Evolutionary conservation across 192 early-diverging fungal species (phyloP).

Genomic region (Endogone sp.): DNA sequence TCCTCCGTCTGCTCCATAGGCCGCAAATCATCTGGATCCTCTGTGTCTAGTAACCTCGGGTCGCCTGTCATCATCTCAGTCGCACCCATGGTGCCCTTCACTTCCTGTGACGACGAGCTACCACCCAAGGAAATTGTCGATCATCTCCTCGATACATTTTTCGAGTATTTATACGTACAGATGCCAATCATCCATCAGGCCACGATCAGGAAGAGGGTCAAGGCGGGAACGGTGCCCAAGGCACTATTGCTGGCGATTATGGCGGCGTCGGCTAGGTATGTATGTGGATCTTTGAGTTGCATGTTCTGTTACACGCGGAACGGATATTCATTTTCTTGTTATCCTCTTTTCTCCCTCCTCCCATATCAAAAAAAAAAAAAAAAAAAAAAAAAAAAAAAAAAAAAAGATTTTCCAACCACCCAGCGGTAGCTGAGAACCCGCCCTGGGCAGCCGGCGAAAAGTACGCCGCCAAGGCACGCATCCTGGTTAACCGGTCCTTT

Average conservation of each 20-base stretch:
- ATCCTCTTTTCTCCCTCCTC: too few species aligned
- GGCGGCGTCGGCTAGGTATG: slow-evolving; percentile 43
- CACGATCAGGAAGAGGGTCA: slow-evolving; percentile 39
- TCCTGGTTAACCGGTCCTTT: slow-evolving; percentile 32
- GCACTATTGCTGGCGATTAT: slow-evolving; percentile 42
- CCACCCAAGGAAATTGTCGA: slow-evolving; percentile 41
- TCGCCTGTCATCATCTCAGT: too few species aligned
- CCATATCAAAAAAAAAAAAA: background rate
- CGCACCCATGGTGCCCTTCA: slow-evolving; percentile 3
- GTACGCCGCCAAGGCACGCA: slow-evolving; percentile 42
- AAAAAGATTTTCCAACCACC: slow-evolving; percentile 39
- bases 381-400: slow-evolving; percentile 1
- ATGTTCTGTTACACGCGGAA: too few species aligned
- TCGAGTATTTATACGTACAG: slow-evolving; percentile 37
- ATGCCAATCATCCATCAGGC: slow-evolving; percentile 45
- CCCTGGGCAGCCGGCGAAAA: slow-evolving; percentile 47
- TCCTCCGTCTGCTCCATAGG: too few species aligned
- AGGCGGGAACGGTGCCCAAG: slow-evolving; percentile 35
- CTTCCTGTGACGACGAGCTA: slow-evolving; percentile 7
- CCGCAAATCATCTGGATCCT: too few species aligned
- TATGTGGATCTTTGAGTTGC: too few species aligned
- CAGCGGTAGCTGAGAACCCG: slow-evolving; percentile 39
- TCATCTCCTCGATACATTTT: slow-evolving; percentile 45
- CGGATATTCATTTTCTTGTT: too few species aligned
- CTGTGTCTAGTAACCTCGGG: too few species aligned